Evolutionary conservation across 1,284 basidiomycete species (phyloP), one percentile per base, ranked within the genome.

Genomic region (Irpex lacteus): DNA sequence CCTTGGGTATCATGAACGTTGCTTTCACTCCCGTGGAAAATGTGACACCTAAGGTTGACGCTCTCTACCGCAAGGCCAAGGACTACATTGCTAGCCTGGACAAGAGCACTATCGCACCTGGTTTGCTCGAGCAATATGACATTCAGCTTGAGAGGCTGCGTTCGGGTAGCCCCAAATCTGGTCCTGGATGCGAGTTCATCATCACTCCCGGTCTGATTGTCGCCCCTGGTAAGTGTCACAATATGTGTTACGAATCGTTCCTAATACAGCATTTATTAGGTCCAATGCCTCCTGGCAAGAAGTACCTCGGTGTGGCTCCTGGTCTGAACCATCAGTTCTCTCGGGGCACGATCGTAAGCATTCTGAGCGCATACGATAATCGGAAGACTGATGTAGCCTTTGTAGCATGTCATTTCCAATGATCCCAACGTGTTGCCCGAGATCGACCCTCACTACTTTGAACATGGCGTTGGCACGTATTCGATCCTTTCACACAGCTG

Each of bases 361-460:
- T 36, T 58, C 38, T 21, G 19, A 9, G 32, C 18, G 32, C 19
- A 18, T 9, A 52, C 50, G 18, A 8, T 18, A 13, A 52, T 19
- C 18, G 4, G 44, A n/a, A 60, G 9, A 54, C 32, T 54, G 21
- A 49, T 37, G 5, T n/a, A 5, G 19, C 9, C n/a, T 44, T 44
- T 19, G 21, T 32, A 77, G 78, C 80, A 81, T 62, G 73, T 80
- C 49, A 73, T 70, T 0, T 78, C 78, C 1, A 69, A 68, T 38
- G 75, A 85, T 68, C 81, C 82, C 0, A 57, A 63, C 4, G 74
- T 71, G 13, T 74, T 80, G 40, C 81, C 83, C 0, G 73, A 74
- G 19, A 74, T 84, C 32, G 80, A 85, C 66, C 82, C 83, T 50
- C 77, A 76, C 58, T 82, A 82, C 70, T 83, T 84, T 69, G 80